phyloP scores from a whole-genome alignment of 768 basidiomycete species.

The Russula compacta region DNA sequence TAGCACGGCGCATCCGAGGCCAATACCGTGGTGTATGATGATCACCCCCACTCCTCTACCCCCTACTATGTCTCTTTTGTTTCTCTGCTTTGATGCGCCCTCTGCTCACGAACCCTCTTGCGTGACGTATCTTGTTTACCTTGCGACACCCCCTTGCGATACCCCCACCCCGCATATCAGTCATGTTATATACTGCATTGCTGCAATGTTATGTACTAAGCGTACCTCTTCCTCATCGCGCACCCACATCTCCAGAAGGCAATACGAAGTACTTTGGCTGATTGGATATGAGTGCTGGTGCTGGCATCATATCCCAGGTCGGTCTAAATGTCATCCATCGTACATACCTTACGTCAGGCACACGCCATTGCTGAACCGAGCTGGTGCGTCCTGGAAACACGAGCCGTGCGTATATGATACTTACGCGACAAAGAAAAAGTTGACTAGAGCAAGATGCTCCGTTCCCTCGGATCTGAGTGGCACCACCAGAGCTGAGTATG shows the following conservation, averaged over 20 bases:
- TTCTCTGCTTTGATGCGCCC: constrained; percentile 1
- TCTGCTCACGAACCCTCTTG: constrained; percentile 4
- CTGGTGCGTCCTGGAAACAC: too few species aligned
- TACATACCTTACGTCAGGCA: background rate
- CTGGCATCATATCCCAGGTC: background rate
- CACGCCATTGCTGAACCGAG: too few species aligned
- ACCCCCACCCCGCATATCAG: constrained; percentile 2
- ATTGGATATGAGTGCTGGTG: background rate
- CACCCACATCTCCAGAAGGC: background rate
- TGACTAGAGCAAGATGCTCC: background rate
- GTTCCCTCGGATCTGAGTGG: background rate
- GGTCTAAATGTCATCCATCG: too few species aligned
- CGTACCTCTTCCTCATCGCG: background rate
- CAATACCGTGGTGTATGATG: constrained; percentile 61
- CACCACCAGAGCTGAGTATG: background rate
- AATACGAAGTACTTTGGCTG: background rate
- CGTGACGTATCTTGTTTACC: background rate
- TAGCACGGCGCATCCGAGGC: constrained; percentile 91
- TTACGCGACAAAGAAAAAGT: background rate
- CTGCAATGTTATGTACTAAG: constrained; percentile 4
- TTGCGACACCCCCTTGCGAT: constrained; percentile 17
- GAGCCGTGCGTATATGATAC: background rate
- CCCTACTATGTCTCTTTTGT: background rate
- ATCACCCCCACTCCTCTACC: background rate
- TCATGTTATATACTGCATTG: constrained; percentile 7